Conservation (phyloP, 345 rosid genomes). For the Alliaria petiolata region DNA sequence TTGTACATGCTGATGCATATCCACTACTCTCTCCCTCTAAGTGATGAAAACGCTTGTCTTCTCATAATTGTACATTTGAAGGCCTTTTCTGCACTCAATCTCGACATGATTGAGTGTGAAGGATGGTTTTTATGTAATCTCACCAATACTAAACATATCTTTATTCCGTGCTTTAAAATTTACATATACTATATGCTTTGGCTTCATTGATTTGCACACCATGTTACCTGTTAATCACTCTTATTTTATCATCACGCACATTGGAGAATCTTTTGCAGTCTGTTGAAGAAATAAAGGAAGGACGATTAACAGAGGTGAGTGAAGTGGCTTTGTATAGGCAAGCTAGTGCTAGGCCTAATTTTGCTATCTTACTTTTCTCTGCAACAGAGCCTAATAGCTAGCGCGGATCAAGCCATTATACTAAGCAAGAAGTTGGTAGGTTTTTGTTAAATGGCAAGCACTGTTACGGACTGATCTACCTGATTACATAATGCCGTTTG, state of each 20-base stretch:
- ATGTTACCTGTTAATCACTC: slow-evolving; percentile 3
- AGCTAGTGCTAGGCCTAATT: slow-evolving; percentile 8
- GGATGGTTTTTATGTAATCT: background rate
- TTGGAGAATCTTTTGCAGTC: slow-evolving; percentile 73
- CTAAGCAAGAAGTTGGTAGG: slow-evolving; percentile 82
- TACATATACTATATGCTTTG: no score
- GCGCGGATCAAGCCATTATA: slow-evolving; percentile 66
- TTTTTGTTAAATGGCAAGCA: slow-evolving; percentile 50
- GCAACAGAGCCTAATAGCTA: slow-evolving; percentile 48
- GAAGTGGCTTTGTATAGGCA: background rate
- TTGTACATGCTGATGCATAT: background rate
- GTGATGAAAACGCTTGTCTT: background rate
- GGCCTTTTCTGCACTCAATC: background rate
- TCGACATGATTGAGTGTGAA: slow-evolving; percentile 6
- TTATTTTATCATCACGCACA: slow-evolving; percentile 42
- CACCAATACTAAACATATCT: background rate
- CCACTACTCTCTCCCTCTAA: background rate
- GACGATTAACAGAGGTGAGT: slow-evolving; percentile 60
- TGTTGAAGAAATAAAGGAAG: no score
- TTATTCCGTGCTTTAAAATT: slow-evolving; percentile 2
- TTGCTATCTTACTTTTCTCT: background rate
- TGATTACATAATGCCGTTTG: slow-evolving; percentile 81
- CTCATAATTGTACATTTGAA: background rate
- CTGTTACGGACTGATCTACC: slow-evolving; percentile 84
- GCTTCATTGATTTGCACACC: no score